Conservation (phyloP, 768 basidiomycete species). For the Chalciporus piperatus region DNA sequence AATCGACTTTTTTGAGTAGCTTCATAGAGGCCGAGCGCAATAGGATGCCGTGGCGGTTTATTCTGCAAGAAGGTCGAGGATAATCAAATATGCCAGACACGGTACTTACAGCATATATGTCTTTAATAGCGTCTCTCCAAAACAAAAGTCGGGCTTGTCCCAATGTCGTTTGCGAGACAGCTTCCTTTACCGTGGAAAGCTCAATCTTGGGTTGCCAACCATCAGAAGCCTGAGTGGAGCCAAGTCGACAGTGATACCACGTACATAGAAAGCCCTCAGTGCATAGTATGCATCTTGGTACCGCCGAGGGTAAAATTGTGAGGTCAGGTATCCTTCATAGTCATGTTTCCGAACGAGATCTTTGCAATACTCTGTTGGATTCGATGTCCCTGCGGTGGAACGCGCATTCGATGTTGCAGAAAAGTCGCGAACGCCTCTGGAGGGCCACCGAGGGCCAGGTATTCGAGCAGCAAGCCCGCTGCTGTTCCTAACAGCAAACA, state of each 20-base stretch:
- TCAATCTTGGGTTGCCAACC: slow-evolving; percentile 52
- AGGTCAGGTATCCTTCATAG: slow-evolving; percentile 73
- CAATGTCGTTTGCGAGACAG: slow-evolving; percentile 67
- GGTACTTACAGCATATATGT: slow-evolving; percentile 54
- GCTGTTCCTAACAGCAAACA: slow-evolving; percentile 19
- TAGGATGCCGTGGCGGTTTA: slow-evolving; percentile 76
- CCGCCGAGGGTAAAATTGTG: slow-evolving; percentile 69
- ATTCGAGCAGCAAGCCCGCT: slow-evolving; percentile 5
- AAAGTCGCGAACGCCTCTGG: slow-evolving; percentile 9
- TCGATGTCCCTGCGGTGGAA: slow-evolving; percentile 21
- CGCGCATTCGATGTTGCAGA: slow-evolving; percentile 7
- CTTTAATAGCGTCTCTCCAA: slow-evolving; percentile 79
- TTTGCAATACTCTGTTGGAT: slow-evolving; percentile 64
- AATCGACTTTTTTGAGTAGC: slow-evolving; percentile 49
- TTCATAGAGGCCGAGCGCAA: slow-evolving; percentile 69
- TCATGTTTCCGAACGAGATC: slow-evolving; percentile 74
- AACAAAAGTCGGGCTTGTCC: slow-evolving; percentile 87
- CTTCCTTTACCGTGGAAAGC: slow-evolving; percentile 72
- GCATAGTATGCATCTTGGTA: slow-evolving; percentile 70
- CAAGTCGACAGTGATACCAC: slow-evolving; percentile 26
- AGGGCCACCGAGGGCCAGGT: slow-evolving; percentile 11
- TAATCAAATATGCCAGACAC: slow-evolving; percentile 13
- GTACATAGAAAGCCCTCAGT: slow-evolving; percentile 79
- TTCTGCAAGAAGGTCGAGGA: slow-evolving; percentile 43
- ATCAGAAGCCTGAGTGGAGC: slow-evolving; percentile 5